Percentiles rank a stretch among this genome's conserved stretches.
phyloP scores from a whole-genome alignment of 2,329 filamentous ascomycete genomes.

The Neonectria punicea region DNA sequence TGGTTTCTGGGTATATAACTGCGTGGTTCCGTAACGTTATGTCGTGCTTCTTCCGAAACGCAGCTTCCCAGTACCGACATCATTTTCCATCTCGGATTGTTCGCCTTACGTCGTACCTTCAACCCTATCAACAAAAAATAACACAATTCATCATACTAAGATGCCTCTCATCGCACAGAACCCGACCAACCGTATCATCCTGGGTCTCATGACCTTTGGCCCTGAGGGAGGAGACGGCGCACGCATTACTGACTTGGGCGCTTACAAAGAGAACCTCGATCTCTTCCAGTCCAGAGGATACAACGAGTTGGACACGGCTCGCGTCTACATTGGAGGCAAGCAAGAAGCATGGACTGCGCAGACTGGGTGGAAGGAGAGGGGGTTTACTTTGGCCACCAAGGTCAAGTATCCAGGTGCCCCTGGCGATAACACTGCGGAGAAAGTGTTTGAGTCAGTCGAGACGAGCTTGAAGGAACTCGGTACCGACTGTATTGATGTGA shows the following conservation, averaged over 20 bases:
- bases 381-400: conserved; percentile 83
- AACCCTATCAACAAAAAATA: neutral
- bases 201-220: conserved; percentile 89
- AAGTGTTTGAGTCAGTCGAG: conserved; percentile 73
- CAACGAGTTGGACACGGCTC: conserved; percentile 86
- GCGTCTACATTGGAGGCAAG: conserved; percentile 74
- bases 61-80: neutral
- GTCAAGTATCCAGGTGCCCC: conserved; percentile 69
- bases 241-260: conserved; percentile 73
- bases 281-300: conserved; percentile 82
- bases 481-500: conserved; percentile 76
- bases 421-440: conserved; percentile 71
- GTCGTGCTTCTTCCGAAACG: neutral
- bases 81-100: neutral
- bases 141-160: conserved; percentile 30
- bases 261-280: conserved; percentile 78
- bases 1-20: conserved; percentile 2
- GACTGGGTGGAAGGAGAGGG: conserved; percentile 81
- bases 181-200: conserved; percentile 75
- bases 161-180: conserved; percentile 60
- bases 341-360: conserved; percentile 84
- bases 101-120: neutral
- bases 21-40: neutral
- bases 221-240: conserved; percentile 71
- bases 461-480: conserved; percentile 77